phyloP scores from a whole-genome alignment of 257 asterid genomes.

The Solanum piurae region DNA sequence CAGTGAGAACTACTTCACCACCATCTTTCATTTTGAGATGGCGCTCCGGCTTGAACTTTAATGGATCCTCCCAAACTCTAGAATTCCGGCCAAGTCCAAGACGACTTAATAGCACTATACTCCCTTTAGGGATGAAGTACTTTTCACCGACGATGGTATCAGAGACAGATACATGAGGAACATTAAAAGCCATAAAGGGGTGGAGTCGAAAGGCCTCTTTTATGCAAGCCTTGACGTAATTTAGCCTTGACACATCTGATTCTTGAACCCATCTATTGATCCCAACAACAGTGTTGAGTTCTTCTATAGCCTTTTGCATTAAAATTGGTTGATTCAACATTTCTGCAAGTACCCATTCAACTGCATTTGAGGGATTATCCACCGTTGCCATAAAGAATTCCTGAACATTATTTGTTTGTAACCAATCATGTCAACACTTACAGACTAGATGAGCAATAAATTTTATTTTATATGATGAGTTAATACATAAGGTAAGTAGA shows the following conservation, averaged over 20 bases:
- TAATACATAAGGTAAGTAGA: no score
- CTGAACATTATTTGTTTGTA: background rate
- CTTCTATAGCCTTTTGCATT: background rate
- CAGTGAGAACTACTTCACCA: background rate
- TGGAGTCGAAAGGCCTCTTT: no score
- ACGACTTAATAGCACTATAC: no score
- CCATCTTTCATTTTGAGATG: background rate
- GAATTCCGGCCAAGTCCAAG: background rate
- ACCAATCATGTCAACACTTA: background rate
- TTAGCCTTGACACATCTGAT: no score
- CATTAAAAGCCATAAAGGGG: no score
- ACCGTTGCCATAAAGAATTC: conserved; percentile 12
- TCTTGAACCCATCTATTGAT: no score
- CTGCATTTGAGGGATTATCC: conserved; percentile 19
- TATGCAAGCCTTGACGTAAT: no score
- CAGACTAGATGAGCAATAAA: no score
- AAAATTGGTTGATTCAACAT: conserved; percentile 17
- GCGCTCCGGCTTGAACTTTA: background rate
- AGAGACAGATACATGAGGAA: no score
- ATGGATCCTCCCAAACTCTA: background rate
- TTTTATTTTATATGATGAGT: no score
- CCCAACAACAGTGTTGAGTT: background rate
- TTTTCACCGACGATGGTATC: no score
- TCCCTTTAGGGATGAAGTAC: no score
- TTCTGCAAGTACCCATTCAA: conserved; percentile 18